A percentile compares a stretch with the other conserved stretches of the same genome.
Evolutionary conservation across 2,329 filamentous ascomycete genomes (phyloP).

Genomic region (Pseudocercospora crystallina): DNA sequence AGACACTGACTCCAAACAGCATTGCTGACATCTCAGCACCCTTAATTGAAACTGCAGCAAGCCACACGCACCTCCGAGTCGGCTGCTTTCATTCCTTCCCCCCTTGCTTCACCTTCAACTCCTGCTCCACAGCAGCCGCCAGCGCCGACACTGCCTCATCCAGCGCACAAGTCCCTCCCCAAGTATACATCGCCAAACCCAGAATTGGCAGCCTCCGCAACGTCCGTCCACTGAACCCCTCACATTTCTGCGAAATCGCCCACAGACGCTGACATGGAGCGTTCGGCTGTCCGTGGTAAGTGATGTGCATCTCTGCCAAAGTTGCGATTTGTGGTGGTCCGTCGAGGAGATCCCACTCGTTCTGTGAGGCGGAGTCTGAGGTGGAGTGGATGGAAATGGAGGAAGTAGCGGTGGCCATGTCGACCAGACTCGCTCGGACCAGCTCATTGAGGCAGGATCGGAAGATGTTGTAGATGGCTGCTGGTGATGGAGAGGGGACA

Average conservation of each 20-base stretch:
- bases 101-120: conserved; percentile 24
- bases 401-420: conserved; percentile 16
- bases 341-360: conserved; percentile 15
- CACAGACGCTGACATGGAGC: conserved; percentile 34
- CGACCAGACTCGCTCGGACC: conserved; percentile 39
- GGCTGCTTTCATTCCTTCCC: too few species aligned
- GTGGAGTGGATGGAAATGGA: neutral
- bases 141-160: conserved; percentile 42
- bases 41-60: too few species aligned
- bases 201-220: conserved; percentile 44
- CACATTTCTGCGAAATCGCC: conserved; percentile 35
- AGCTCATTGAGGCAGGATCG: conserved; percentile 50
- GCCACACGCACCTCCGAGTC: too few species aligned
- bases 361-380: neutral
- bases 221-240: conserved; percentile 44
- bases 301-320: conserved; percentile 31
- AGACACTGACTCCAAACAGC: too few species aligned
- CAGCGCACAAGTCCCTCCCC: conserved; percentile 35
- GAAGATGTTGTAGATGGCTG: conserved; percentile 50
- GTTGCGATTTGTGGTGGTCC: conserved; percentile 27
- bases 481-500: conserved; percentile 41
- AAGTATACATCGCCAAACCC: conserved; percentile 43
- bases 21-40: too few species aligned
- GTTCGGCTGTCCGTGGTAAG: conserved; percentile 19
- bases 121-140: conserved; percentile 37